These are phyloP conservation scores for Mycena crocata DNA, from an alignment of 768 basidiomycete genomes.

Conservation along the genomic window DNA sequence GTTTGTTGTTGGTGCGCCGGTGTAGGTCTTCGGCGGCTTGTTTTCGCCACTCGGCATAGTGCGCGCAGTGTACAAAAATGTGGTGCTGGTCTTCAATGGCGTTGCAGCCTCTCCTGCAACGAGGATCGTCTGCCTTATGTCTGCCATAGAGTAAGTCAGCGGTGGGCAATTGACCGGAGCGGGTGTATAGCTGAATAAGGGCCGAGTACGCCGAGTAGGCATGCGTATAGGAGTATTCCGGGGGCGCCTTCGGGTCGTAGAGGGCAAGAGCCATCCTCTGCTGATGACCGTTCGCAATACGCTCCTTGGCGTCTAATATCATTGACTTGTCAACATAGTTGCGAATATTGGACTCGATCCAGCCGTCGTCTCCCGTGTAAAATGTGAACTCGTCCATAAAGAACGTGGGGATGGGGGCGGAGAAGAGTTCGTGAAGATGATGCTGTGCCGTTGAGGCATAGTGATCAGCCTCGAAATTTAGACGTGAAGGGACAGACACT, in stretches of 20 bases:
- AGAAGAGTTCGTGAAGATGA: neutral
- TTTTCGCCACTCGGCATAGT: neutral
- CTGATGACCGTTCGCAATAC: neutral
- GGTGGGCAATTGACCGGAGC: slow-evolving; percentile 37
- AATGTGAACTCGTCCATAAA: slow-evolving; percentile 27
- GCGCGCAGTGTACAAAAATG: neutral
- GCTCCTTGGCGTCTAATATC: neutral
- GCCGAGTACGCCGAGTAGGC: slow-evolving; percentile 36
- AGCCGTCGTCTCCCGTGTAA: slow-evolving; percentile 2
- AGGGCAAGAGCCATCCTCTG: neutral
- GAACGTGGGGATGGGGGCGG: slow-evolving; percentile 27
- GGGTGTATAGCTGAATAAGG: slow-evolving; percentile 35
- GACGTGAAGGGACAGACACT: neutral
- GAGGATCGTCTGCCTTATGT: neutral
- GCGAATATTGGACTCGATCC: slow-evolving; percentile 18
- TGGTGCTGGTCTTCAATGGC: slow-evolving; percentile 13
- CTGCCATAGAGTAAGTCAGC: slow-evolving; percentile 1
- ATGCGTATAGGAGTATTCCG: slow-evolving; percentile 28
- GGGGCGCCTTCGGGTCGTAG: slow-evolving; percentile 19
- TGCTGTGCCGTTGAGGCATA: slow-evolving; percentile 20
- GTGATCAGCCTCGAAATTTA: slow-evolving; percentile 20
- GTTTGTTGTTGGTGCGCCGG: neutral
- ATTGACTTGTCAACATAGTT: neutral
- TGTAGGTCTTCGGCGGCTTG: neutral
- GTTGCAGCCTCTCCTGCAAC: neutral